Conservation (phyloP, 805 yeast genomes). For the Starmerella asiatica region DNA sequence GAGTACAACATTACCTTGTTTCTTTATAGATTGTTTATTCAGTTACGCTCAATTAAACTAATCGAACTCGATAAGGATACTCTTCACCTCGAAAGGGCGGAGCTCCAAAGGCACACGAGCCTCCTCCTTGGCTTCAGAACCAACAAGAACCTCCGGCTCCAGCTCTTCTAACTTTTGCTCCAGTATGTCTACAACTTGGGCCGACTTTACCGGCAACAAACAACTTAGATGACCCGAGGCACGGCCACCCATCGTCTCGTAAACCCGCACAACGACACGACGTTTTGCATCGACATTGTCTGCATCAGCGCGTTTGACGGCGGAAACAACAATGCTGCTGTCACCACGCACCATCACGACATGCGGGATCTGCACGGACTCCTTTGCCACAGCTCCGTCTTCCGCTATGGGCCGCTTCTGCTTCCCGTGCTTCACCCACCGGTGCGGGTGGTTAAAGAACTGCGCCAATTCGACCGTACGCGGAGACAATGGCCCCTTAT, state of each 20-base stretch:
- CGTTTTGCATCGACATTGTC: constrained; percentile 41
- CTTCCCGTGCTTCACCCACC: constrained; percentile 11
- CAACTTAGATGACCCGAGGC: constrained; percentile 40
- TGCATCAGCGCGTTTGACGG: constrained; percentile 78
- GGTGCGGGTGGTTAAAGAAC: constrained; percentile 54
- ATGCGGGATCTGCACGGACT: constrained; percentile 8
- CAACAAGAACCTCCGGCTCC: too few relatives aligned
- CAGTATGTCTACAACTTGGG: constrained; percentile 34
- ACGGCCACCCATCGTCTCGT: constrained; percentile 79
- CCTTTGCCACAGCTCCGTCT: not conserved
- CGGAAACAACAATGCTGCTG: constrained; percentile 51
- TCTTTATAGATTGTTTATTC: too few relatives aligned
- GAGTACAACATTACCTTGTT: too few relatives aligned
- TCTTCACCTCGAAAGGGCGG: constrained; percentile 69
- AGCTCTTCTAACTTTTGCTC: constrained; percentile 25
- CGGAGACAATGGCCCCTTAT: constrained; percentile 47
- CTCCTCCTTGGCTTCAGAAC: too few relatives aligned
- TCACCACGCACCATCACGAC: constrained; percentile 31
- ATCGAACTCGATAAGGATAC: constrained; percentile 35
- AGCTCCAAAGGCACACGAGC: constrained; percentile 31
- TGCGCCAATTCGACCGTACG: constrained; percentile 62
- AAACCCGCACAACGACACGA: constrained; percentile 55
- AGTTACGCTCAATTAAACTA: too few relatives aligned
- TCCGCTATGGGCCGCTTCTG: constrained; percentile 3
- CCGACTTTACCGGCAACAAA: constrained; percentile 38